These are phyloP conservation scores for Basidiobolus meristosporus DNA, from an alignment of 371 early-diverging fungal species.

Conservation along the genomic window DNA sequence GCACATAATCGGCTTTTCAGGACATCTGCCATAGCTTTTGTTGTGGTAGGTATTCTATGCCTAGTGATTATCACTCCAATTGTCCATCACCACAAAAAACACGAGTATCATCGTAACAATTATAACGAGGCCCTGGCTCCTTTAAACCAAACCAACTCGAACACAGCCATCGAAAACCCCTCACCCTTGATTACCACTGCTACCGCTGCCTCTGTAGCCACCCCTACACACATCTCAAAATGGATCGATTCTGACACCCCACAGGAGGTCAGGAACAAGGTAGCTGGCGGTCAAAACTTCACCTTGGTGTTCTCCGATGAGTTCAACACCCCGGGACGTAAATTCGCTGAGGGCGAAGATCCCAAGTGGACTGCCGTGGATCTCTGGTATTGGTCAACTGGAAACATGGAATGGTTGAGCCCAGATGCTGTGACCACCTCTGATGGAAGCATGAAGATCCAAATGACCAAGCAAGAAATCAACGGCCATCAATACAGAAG, in stretches of 20 bases:
- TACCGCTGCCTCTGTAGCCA: too few relatives aligned
- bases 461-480: conserved; percentile 13
- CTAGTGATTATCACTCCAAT: too few relatives aligned
- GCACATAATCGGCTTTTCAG: too few relatives aligned
- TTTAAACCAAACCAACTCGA: too few relatives aligned
- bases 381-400: conserved; percentile 24
- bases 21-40: too few relatives aligned
- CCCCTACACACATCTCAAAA: too few relatives aligned
- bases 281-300: conserved; percentile 2
- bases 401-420: conserved; percentile 21
- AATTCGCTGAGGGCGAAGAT: conserved; percentile 24
- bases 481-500: conserved; percentile 19
- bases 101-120: too few relatives aligned
- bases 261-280: neutral
- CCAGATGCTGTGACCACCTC: conserved; percentile 18
- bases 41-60: too few relatives aligned
- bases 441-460: conserved; percentile 19
- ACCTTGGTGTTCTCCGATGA: conserved; percentile 27
- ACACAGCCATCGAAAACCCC: too few relatives aligned
- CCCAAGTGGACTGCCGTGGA: conserved; percentile 26
- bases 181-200: too few relatives aligned
- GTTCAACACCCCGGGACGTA: conserved; percentile 23
- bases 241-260: neutral
- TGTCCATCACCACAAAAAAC: too few relatives aligned
- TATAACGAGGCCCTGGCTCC: too few relatives aligned